Percentiles rank a stretch among this genome's conserved stretches.
phyloP scores from a whole-genome alignment of 306 rosid genomes.

The Senna siamea region DNA sequence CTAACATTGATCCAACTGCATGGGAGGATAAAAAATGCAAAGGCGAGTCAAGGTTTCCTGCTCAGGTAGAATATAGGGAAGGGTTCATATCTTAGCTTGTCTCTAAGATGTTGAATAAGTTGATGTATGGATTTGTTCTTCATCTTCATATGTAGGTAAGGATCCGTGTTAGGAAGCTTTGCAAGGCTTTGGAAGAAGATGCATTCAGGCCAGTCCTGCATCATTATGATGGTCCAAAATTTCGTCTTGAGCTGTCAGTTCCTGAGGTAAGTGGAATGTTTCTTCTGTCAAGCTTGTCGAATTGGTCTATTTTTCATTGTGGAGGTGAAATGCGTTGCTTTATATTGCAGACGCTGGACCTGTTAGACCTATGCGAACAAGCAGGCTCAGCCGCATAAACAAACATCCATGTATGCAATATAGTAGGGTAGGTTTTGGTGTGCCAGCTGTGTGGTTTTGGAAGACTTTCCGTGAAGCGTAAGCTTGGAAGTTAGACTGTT shows the following conservation, averaged over 20 bases:
- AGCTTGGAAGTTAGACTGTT: conserved; percentile 75
- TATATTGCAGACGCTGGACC: conserved; percentile 84
- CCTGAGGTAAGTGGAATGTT: conserved; percentile 70
- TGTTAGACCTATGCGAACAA: conserved; percentile 92
- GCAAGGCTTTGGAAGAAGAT: conserved; percentile 98
- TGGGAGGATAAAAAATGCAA: conserved; percentile 99
- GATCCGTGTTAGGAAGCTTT: conserved; percentile 77
- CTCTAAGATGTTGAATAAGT: conserved; percentile 15
- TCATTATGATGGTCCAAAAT: conserved; percentile 99
- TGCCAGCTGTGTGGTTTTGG: conserved; percentile 62
- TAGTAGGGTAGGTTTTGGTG: conserved; percentile 60
- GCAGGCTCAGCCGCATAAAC: conserved; percentile 85
- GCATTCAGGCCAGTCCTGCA: conserved; percentile 97
- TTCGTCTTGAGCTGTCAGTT: conserved; percentile 97
- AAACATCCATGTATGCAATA: conserved; percentile 37
- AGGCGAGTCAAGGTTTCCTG: conserved; percentile 98
- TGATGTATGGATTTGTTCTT: not conserved
- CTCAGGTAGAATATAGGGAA: conserved; percentile 69
- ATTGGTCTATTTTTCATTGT: not conserved
- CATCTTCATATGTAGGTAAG: conserved; percentile 59
- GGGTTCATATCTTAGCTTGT: not conserved
- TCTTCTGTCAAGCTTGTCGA: not conserved
- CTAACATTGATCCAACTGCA: conserved; percentile 99
- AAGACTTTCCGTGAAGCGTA: conserved; percentile 92
- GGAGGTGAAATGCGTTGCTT: conserved; percentile 9